A percentile compares a stretch with the other conserved stretches of the same genome.
Conservation (phyloP, 495 filamentous ascomycete genomes). For the Daldinia bambusicola region DNA sequence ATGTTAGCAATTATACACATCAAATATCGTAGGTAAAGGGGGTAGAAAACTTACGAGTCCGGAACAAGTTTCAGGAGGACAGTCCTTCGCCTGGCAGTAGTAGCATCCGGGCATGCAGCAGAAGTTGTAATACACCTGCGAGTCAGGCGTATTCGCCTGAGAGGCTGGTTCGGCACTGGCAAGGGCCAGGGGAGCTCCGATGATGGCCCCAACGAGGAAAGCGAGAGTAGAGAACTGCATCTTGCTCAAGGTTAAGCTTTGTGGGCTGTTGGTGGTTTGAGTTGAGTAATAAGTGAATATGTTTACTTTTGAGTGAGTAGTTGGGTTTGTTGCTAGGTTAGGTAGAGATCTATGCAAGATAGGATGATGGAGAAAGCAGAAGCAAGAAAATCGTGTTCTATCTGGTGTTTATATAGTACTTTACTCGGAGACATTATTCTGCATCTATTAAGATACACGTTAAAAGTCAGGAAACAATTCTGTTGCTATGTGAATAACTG, state of each 20-base stretch:
- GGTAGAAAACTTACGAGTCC: conserved; percentile 3
- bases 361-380: neutral
- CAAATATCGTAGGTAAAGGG: neutral
- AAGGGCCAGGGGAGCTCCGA: conserved; percentile 1
- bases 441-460: neutral
- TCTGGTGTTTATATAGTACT: neutral
- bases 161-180: neutral
- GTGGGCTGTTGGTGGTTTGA: neutral
- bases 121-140: neutral
- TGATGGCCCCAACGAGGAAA: neutral
- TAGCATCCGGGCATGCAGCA: conserved; percentile 15
- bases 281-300: neutral
- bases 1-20: conserved; percentile 7
- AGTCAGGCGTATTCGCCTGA: neutral
- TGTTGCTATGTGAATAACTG: neutral
- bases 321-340: neutral
- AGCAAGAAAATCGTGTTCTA: neutral
- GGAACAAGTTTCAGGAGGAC: neutral
- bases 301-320: neutral
- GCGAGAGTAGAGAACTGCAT: neutral
- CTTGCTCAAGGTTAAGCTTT: neutral
- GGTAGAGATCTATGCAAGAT: neutral
- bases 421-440: neutral
- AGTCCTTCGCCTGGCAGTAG: neutral
- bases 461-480: neutral